phyloP scores from a whole-genome alignment of 495 filamentous ascomycete species.

The Penicillium riverlandense region DNA sequence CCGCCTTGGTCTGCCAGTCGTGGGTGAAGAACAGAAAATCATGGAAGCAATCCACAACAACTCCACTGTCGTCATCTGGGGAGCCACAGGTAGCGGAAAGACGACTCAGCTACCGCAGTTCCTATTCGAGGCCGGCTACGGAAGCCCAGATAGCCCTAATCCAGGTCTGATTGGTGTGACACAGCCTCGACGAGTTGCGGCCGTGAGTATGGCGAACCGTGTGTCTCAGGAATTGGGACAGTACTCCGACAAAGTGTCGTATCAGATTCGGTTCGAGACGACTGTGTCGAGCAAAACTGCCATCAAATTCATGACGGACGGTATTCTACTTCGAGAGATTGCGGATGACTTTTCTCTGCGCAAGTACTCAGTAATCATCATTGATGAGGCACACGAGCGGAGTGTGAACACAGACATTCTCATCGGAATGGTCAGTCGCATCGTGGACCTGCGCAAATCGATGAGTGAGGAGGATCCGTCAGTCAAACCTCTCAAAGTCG shows the following conservation, averaged over 20 bases:
- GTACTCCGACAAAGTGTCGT: constrained; percentile 62
- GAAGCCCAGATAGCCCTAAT: constrained; percentile 63
- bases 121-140: constrained; percentile 88
- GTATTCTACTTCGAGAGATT: constrained; percentile 88
- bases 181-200: constrained; percentile 86
- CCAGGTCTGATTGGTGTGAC: constrained; percentile 93
- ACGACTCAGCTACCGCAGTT: constrained; percentile 97
- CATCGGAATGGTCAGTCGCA: constrained; percentile 90
- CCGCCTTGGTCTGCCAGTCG: constrained; percentile 77
- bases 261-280: constrained; percentile 93
- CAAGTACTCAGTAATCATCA: constrained; percentile 91
- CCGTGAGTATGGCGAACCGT: constrained; percentile 90
- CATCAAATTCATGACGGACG: constrained; percentile 99
- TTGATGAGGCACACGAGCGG: constrained; percentile 97
- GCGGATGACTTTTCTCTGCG: constrained; percentile 79
- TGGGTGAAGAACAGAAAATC: constrained; percentile 92
- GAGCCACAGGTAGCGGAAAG: constrained; percentile 93
- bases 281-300: constrained; percentile 76
- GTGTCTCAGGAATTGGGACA: constrained; percentile 79
- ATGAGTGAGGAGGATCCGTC: constrained; percentile 55
- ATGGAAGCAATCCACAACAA: constrained; percentile 97
- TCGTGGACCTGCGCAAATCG: constrained; percentile 67
- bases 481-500: constrained; percentile 76
- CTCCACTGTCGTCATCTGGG: constrained; percentile 83
- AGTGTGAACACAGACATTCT: constrained; percentile 97